Evolutionary conservation across 179 eudicot genomes (phyloP).

Genomic region (Heliamphora pulchella): DNA sequence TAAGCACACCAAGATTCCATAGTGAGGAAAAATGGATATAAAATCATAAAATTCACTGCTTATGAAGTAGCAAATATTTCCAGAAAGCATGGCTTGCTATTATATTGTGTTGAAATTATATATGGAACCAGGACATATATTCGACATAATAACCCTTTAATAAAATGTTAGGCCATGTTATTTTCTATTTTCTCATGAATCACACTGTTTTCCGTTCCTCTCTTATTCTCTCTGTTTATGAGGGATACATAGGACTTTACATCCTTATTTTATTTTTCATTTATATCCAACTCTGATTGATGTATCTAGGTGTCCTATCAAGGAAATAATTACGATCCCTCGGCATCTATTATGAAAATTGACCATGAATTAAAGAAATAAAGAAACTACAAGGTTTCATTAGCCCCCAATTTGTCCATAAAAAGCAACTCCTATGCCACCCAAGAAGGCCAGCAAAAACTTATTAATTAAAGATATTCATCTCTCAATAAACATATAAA

Average conservation of each 20-base stretch:
- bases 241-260: background rate
- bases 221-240: background rate
- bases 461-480: background rate
- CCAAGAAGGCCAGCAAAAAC: background rate
- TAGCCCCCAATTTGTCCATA: background rate
- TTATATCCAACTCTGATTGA: background rate
- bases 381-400: background rate
- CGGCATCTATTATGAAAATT: background rate
- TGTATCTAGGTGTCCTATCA: background rate
- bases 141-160: background rate
- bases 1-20: background rate
- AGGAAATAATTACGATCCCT: background rate
- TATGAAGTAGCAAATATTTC: background rate
- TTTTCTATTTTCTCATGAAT: background rate
- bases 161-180: background rate
- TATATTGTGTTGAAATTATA: background rate
- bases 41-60: background rate
- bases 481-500: background rate
- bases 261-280: background rate
- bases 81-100: background rate
- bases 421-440: background rate
- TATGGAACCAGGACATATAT: background rate
- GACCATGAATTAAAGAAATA: background rate
- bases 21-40: background rate
- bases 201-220: background rate